Conservation (phyloP, 805 yeast species). For the Metschnikowia vanudenii region DNA sequence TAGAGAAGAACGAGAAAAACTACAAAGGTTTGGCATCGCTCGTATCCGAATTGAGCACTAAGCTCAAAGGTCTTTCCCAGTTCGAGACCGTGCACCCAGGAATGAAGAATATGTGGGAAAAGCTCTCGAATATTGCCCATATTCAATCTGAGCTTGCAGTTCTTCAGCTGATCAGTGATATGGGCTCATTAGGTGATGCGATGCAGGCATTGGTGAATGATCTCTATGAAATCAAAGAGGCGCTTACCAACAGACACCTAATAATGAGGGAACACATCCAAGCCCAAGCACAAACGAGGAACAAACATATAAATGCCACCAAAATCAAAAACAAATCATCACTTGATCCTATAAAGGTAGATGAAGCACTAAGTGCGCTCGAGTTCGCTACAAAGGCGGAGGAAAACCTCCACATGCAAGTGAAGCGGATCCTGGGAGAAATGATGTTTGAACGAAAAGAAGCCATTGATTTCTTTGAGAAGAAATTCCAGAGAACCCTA, state of each 20-base stretch:
- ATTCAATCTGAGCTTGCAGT: constrained; percentile 76
- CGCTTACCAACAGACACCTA: constrained; percentile 87
- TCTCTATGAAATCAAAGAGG: constrained; percentile 85
- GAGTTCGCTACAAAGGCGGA: constrained; percentile 78
- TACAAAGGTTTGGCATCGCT: constrained; percentile 52
- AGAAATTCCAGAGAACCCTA: constrained; percentile 51
- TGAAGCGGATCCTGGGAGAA: constrained; percentile 80
- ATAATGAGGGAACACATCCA: constrained; percentile 83
- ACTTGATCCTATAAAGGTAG: constrained; percentile 83
- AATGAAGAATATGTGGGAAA: constrained; percentile 76
- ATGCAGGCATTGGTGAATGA: constrained; percentile 64
- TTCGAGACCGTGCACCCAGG: constrained; percentile 57
- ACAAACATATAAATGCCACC: constrained; percentile 68
- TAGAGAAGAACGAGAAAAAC: constrained; percentile 56
- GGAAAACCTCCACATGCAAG: constrained; percentile 70
- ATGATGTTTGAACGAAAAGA: constrained; percentile 72
- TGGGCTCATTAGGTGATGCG: constrained; percentile 77
- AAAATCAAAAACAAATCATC: constrained; percentile 69
- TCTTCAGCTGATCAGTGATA: constrained; percentile 65
- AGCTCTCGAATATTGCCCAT: constrained; percentile 64
- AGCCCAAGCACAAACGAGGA: constrained; percentile 72
- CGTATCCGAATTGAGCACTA: constrained; percentile 47
- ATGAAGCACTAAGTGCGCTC: constrained; percentile 78
- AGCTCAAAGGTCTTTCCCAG: constrained; percentile 39
- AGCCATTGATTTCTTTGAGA: constrained; percentile 58